Conservation (phyloP, 352 stramenopile genomes). For the Thraustochytrium striatum region DNA sequence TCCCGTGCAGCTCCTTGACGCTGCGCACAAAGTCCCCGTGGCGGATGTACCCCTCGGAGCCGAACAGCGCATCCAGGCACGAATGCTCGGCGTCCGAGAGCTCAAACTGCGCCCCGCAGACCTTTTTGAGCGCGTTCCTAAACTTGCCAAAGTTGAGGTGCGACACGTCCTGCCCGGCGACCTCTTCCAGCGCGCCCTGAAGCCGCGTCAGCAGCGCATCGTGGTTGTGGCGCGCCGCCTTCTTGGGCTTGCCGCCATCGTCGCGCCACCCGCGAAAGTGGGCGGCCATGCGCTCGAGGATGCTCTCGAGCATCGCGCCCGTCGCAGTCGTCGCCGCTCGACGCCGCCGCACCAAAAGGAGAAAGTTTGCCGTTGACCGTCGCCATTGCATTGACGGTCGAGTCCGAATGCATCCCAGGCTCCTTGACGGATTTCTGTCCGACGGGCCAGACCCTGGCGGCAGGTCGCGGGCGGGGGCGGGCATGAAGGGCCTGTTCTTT, state of each 20-base stretch:
- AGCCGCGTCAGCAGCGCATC: not conserved
- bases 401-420: too few relatives aligned
- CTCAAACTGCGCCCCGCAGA: not conserved
- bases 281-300: constrained; percentile 20
- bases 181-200: not conserved
- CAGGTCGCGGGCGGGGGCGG: too few relatives aligned
- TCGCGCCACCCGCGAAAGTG: too few relatives aligned
- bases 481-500: constrained; percentile 4
- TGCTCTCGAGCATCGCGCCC: not conserved
- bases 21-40: constrained; percentile 7
- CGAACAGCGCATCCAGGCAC: not conserved
- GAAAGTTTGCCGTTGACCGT: too few relatives aligned
- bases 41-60: not conserved
- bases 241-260: too few relatives aligned
- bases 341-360: too few relatives aligned
- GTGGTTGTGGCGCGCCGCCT: too few relatives aligned
- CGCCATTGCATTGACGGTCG: too few relatives aligned
- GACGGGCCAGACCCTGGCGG: too few relatives aligned
- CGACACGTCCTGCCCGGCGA: not conserved
- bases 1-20: not conserved
- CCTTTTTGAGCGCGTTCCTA: not conserved
- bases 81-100: not conserved
- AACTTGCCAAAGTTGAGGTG: not conserved
- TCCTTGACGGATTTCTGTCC: too few relatives aligned
- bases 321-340: too few relatives aligned